Evolutionary conservation across 2,329 filamentous ascomycete genomes (phyloP).

Genomic region (Claviceps arundinis): DNA sequence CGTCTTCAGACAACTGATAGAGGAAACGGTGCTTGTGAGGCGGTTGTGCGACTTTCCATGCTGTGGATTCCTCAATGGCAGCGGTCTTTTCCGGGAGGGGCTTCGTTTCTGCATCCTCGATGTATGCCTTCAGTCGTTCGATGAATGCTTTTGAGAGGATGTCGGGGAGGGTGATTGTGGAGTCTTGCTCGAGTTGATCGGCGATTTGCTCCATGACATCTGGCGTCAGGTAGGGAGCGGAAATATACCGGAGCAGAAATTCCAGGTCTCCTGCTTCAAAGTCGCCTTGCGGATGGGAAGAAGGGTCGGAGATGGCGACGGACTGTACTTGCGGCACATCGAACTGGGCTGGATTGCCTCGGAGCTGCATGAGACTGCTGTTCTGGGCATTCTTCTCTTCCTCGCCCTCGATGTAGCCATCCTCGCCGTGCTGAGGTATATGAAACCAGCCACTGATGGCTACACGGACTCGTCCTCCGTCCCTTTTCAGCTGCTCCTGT

Average conservation of each 20-base stretch:
- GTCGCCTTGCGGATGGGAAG: conserved; percentile 39
- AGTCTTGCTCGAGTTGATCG: conserved; percentile 69
- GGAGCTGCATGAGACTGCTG: conserved; percentile 83
- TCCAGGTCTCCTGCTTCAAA: conserved; percentile 71
- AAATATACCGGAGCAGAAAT: conserved; percentile 81
- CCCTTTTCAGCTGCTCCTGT: conserved; percentile 46
- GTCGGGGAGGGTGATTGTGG: conserved; percentile 50
- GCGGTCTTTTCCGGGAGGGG: conserved; percentile 31
- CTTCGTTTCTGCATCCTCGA: conserved; percentile 50
- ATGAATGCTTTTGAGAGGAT: conserved; percentile 54
- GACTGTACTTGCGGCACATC: conserved; percentile 61
- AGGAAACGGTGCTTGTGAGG: conserved; percentile 93
- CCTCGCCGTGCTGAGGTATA: conserved; percentile 88
- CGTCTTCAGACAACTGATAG: conserved; percentile 49
- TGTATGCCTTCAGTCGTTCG: conserved; percentile 56
- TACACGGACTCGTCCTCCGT: conserved; percentile 78
- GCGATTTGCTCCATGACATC: conserved; percentile 76
- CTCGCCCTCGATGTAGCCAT: conserved; percentile 75
- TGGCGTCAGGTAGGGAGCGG: conserved; percentile 81
- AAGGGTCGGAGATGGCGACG: conserved; percentile 28
- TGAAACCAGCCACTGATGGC: conserved; percentile 99
- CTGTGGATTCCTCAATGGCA: conserved; percentile 43
- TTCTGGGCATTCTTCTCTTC: conserved; percentile 81
- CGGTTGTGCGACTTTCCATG: conserved; percentile 68
- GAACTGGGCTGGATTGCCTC: conserved; percentile 81